Evolutionary conservation across 306 rosid species (phyloP).

Genomic region (Gillenia trifoliata): DNA sequence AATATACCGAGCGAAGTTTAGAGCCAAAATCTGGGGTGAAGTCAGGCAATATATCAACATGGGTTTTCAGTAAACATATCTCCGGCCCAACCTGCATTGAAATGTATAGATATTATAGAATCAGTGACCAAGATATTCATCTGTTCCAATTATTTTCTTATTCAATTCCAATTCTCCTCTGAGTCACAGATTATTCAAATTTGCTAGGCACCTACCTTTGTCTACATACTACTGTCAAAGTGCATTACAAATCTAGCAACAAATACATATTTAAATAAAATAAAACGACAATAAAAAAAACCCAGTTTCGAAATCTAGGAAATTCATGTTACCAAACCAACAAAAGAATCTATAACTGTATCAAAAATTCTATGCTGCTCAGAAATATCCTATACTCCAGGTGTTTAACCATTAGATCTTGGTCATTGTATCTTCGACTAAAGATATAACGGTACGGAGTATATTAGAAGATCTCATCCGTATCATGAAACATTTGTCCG

Average conservation of each 20-base stretch:
- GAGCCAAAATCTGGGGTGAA: slow-evolving; percentile 85
- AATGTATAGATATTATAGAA: not conserved
- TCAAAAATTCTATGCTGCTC: too few relatives aligned
- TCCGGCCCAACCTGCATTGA: slow-evolving; percentile 74
- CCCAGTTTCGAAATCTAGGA: too few relatives aligned
- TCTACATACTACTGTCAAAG: not conserved
- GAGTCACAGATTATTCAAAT: not conserved
- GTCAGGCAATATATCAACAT: slow-evolving; percentile 91
- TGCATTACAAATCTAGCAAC: not conserved
- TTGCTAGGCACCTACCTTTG: not conserved
- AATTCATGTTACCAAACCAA: too few relatives aligned
- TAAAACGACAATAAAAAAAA: not conserved
- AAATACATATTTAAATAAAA: not conserved
- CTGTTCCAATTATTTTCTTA: not conserved
- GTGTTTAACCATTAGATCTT: too few relatives aligned
- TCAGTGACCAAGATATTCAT: not conserved
- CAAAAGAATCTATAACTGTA: too few relatives aligned
- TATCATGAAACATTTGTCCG: too few relatives aligned
- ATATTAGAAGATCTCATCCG: not conserved
- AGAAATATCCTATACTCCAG: too few relatives aligned
- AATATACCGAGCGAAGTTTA: slow-evolving; percentile 65
- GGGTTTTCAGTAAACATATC: slow-evolving; percentile 90
- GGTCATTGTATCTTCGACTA: too few relatives aligned
- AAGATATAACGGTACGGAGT: too few relatives aligned
- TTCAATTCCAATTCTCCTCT: not conserved